Conservation (phyloP, 305 asterid species). For the Ruellia speciosa region DNA sequence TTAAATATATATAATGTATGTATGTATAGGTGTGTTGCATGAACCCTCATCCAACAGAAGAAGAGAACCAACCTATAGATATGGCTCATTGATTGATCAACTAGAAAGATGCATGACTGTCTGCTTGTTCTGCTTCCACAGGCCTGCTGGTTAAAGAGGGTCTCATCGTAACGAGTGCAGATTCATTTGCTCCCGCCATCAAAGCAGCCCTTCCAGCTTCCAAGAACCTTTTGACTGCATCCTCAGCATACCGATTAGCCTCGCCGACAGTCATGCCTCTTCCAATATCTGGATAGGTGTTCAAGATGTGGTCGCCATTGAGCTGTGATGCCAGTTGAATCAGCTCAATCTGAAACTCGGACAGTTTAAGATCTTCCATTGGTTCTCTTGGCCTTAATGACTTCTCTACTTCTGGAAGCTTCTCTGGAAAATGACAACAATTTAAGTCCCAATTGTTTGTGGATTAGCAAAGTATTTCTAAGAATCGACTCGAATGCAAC, state of each 20-base stretch:
- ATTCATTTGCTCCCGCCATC: slow-evolving; percentile 86
- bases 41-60: background rate
- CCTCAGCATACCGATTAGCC: slow-evolving; percentile 71
- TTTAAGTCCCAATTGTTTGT: background rate
- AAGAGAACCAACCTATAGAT: background rate
- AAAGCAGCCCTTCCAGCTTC: slow-evolving; percentile 88
- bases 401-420: slow-evolving; percentile 54
- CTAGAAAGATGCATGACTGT: slow-evolving; percentile 32
- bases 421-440: slow-evolving; percentile 37
- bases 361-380: slow-evolving; percentile 49
- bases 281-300: slow-evolving; percentile 73
- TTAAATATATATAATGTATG: too few species aligned
- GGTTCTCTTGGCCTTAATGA: slow-evolving; percentile 64
- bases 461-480: background rate
- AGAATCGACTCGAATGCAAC: background rate
- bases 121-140: slow-evolving; percentile 19
- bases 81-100: background rate
- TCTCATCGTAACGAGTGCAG: slow-evolving; percentile 79
- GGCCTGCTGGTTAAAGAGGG: slow-evolving; percentile 76
- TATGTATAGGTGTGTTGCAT: background rate
- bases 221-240: slow-evolving; percentile 75
- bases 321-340: slow-evolving; percentile 95
- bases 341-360: slow-evolving; percentile 78
- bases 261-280: slow-evolving; percentile 50
- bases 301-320: slow-evolving; percentile 73